Evolutionary conservation across 371 early-diverging fungal species (phyloP), one percentile per base, ranked within the genome.

Genomic region (Amoeboaphelidium protococcarum): DNA sequence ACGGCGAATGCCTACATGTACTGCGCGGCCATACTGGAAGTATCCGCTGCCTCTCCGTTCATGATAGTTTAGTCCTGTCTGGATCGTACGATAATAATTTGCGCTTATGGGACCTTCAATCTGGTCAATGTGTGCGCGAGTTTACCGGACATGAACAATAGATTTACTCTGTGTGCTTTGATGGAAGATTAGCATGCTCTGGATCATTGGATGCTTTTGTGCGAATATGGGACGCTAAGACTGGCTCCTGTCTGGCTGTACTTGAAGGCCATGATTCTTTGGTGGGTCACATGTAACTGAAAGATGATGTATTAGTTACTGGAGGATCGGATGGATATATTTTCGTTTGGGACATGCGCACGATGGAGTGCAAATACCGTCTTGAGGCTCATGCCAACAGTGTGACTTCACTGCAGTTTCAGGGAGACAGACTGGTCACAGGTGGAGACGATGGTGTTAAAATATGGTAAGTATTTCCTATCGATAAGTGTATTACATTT

Each of bases 151-250:
- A 76, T 48, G 65, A 61, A 52, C 64, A 65, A 26, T 68, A 73
- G 46, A 70, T 76, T 3, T 76, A 76, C 48, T 65, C 73, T 10
- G 69, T 83, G 51, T 76, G 72, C 2, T 68, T 72, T 46, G 68
- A 74, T 55, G 73, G 74, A 3, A 66, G 69, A 22, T 71, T 68
- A 52, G 65, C 80, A 13, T 60, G 77, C 3, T 71, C 74, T 6
- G 84, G 80, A 45, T 80, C 81, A 2, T 67, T 80, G 43, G 84
- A 82, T 52, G 71, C 78, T 2, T 66, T 66, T 22, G 74, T 73
- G 21, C 63, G 74, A 4, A 69, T 83, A 22, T 83, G 81, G 81
- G 65, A 67, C n/a, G 64, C 67, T 3, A 57, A 60, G 42, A 64
- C 70, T 3, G 76, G 76, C 0, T 64, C 66, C 21, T 43, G 49